Evolutionary conservation across 768 basidiomycete species (phyloP).

Genomic region (Austroboletus festivus): DNA sequence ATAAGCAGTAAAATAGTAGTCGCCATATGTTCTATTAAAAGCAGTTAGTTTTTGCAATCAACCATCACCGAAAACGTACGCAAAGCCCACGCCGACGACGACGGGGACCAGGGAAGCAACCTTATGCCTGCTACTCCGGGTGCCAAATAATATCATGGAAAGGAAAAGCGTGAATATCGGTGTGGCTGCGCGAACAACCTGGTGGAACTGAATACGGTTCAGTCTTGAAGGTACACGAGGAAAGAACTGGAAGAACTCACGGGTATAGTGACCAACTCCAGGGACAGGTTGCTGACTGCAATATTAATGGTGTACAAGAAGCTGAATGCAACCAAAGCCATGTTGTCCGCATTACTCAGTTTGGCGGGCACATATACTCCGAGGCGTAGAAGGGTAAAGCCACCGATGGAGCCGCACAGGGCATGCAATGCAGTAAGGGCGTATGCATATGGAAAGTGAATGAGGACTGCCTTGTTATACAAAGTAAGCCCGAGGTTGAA

Average conservation of each 20-base stretch:
- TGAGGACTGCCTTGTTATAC: constrained; percentile 92
- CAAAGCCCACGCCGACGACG: constrained; percentile 85
- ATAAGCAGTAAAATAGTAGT: constrained; percentile 85
- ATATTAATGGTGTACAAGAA: constrained; percentile 92
- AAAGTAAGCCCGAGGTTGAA: constrained; percentile 92
- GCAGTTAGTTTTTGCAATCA: not conserved
- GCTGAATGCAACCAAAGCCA: constrained; percentile 78
- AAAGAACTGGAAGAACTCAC: constrained; percentile 43
- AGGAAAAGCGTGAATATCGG: constrained; percentile 90
- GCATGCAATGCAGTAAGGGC: constrained; percentile 92
- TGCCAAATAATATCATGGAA: constrained; percentile 64
- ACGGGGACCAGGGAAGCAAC: constrained; percentile 79
- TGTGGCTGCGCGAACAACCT: constrained; percentile 90
- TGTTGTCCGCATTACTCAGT: constrained; percentile 48
- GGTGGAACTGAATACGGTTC: constrained; percentile 73
- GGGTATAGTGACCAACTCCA: constrained; percentile 86
- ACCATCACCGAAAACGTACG: constrained; percentile 42
- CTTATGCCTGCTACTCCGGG: constrained; percentile 57
- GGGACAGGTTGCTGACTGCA: constrained; percentile 87
- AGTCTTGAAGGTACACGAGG: not conserved
- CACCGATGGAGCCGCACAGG: constrained; percentile 80
- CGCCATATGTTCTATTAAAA: constrained; percentile 77
- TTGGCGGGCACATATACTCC: constrained; percentile 58
- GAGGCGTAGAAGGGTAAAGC: constrained; percentile 57
- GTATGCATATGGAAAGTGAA: constrained; percentile 94